Percentiles rank a stretch among this genome's conserved stretches.
Conservation (phyloP, 129 eudicot genomes). For the Lactuca saligna region DNA sequence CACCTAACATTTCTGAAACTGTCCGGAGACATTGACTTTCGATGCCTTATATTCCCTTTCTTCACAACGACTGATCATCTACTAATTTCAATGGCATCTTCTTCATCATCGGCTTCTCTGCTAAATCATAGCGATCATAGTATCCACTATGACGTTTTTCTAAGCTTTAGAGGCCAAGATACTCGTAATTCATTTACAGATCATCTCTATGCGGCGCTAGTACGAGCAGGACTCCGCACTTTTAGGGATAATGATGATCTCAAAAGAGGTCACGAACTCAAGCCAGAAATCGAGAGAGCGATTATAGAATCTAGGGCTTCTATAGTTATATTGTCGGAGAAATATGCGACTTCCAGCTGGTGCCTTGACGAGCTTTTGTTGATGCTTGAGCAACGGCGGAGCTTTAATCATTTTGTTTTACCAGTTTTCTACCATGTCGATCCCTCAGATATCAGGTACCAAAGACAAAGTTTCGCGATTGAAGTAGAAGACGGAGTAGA, state of each 20-base stretch:
- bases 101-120: too few species aligned
- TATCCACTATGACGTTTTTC: not conserved
- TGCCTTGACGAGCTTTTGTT: constrained; percentile 3
- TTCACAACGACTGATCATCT: too few species aligned
- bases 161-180: not conserved
- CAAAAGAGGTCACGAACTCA: constrained; percentile 12
- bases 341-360: not conserved
- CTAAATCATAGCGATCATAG: too few species aligned
- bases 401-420: not conserved
- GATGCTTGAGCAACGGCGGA: constrained; percentile 9
- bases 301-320: constrained; percentile 1
- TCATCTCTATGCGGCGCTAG: too few species aligned
- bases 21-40: too few species aligned
- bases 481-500: too few species aligned
- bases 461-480: not conserved
- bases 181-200: not conserved
- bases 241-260: not conserved
- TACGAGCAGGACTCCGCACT: too few species aligned
- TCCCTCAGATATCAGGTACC: constrained; percentile 17
- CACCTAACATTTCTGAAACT: too few species aligned
- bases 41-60: too few species aligned
- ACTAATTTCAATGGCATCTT: too few species aligned
- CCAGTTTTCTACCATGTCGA: constrained; percentile 21
- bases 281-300: constrained; percentile 4
- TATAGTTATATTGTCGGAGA: constrained; percentile 10